Percentiles rank a stretch among this genome's conserved stretches.
These are phyloP conservation scores for Cystobasidiaceae sp. DNA, from an alignment of 1,284 basidiomycete species.

Conservation along the genomic window DNA sequence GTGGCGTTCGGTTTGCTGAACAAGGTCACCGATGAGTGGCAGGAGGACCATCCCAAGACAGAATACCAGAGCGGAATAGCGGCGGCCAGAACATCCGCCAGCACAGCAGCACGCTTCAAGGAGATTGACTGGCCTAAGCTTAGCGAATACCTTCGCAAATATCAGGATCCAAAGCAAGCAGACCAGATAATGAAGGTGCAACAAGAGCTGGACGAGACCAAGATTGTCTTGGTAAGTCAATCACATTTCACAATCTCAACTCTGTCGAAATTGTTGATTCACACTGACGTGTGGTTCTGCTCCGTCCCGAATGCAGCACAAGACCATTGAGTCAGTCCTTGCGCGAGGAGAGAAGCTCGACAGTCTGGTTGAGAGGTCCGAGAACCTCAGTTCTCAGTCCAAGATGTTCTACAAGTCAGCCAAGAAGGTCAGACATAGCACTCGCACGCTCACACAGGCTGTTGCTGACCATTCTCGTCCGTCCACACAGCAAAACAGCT, in stretches of 20 bases:
- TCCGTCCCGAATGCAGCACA: slow-evolving; percentile 61
- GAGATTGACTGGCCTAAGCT: slow-evolving; percentile 53
- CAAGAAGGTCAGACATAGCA: slow-evolving; percentile 62
- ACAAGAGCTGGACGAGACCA: slow-evolving; percentile 97
- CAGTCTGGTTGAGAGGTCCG: slow-evolving; percentile 91
- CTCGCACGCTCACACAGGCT: neutral
- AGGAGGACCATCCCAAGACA: slow-evolving; percentile 66
- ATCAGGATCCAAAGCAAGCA: slow-evolving; percentile 96
- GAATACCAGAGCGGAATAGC: slow-evolving; percentile 51
- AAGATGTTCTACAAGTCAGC: slow-evolving; percentile 80
- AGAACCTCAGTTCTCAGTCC: slow-evolving; percentile 64
- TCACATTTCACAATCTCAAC: neutral
- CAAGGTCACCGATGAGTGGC: slow-evolving; percentile 91
- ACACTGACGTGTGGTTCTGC: neutral
- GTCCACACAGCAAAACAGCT: slow-evolving; percentile 60
- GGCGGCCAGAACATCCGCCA: slow-evolving; percentile 4
- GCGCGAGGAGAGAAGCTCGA: slow-evolving; percentile 96
- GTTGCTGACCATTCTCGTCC: slow-evolving; percentile 15
- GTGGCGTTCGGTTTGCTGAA: slow-evolving; percentile 93
- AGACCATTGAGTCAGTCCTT: slow-evolving; percentile 97
- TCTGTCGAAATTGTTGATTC: neutral
- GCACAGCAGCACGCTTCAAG: slow-evolving; percentile 28
- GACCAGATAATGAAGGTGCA: slow-evolving; percentile 99
- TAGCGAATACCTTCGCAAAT: slow-evolving; percentile 77
- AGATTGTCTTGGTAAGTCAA: slow-evolving; percentile 80